Conservation (phyloP, 257 asterid species). For the Solanum virginianum region DNA sequence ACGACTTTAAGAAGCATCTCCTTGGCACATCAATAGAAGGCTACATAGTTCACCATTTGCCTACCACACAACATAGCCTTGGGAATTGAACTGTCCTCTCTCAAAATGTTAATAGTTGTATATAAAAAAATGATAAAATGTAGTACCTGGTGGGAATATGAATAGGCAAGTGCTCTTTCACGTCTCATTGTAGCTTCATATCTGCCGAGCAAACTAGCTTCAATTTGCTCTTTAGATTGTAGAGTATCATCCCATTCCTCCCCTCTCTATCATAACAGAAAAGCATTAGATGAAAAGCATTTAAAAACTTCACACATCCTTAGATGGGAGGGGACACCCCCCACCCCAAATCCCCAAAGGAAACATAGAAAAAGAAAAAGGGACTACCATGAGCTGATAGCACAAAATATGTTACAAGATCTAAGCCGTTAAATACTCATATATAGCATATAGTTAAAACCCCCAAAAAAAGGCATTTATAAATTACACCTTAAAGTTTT, state of each 20-base stretch:
- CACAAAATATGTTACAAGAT: neutral
- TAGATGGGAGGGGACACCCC: neutral
- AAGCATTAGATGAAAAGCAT: neutral
- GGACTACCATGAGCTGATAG: neutral
- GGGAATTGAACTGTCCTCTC: neutral
- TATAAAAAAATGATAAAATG: neutral
- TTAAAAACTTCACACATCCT: neutral
- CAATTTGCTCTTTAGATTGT: conserved; percentile 12
- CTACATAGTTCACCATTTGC: neutral
- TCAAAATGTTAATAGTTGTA: neutral
- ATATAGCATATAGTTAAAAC: neutral
- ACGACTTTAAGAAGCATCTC: neutral
- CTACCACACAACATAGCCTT: neutral
- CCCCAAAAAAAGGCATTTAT: neutral
- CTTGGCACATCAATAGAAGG: neutral
- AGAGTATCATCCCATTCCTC: conserved; percentile 12
- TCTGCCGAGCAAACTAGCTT: conserved; percentile 7
- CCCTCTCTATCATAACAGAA: conserved; percentile 5
- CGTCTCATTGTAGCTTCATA: conserved; percentile 15
- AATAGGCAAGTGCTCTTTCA: conserved; percentile 11
- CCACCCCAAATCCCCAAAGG: neutral
- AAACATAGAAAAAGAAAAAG: neutral
- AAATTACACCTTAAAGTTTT: neutral
- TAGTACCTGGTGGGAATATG: conserved; percentile 13
- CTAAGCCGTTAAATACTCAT: neutral